These are phyloP conservation scores for Hyphopichia pseudoburtonii DNA, from an alignment of 1,139 yeast species.

Conservation along the genomic window DNA sequence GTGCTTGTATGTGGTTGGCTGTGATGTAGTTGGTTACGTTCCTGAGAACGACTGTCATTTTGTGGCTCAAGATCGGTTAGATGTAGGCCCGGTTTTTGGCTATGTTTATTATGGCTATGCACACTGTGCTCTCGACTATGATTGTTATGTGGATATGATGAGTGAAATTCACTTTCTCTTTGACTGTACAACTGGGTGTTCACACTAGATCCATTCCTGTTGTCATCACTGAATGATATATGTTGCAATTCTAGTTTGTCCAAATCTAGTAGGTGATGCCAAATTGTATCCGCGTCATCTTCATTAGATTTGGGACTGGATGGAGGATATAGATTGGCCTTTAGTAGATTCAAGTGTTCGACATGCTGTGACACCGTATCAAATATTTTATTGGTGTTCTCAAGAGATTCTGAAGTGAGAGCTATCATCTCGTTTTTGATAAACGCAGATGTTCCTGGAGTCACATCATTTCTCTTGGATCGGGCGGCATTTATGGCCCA, in stretches of 20 bases:
- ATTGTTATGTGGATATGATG: too few species aligned
- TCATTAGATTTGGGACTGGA: not conserved
- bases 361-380: not conserved
- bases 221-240: not conserved
- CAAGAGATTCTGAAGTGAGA: conserved; percentile 2
- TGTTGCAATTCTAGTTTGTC: not conserved
- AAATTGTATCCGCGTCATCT: not conserved
- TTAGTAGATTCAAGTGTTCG: conserved; percentile 1
- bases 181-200: too few species aligned
- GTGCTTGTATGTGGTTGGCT: too few species aligned
- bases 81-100: too few species aligned
- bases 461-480: conserved; percentile 22
- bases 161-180: too few species aligned
- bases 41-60: too few species aligned
- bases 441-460: conserved; percentile 43
- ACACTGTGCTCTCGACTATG: too few species aligned
- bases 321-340: not conserved
- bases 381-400: conserved; percentile 1
- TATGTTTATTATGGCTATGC: too few species aligned
- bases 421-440: conserved; percentile 25
- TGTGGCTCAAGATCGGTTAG: too few species aligned
- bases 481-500: conserved; percentile 39
- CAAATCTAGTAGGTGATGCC: conserved; percentile 3
- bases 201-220: too few species aligned
- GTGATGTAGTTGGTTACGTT: too few species aligned